Base-by-base conservation (phyloP, 495 filamentous ascomycete genomes). In the Apiosordaria backusii region DNA sequence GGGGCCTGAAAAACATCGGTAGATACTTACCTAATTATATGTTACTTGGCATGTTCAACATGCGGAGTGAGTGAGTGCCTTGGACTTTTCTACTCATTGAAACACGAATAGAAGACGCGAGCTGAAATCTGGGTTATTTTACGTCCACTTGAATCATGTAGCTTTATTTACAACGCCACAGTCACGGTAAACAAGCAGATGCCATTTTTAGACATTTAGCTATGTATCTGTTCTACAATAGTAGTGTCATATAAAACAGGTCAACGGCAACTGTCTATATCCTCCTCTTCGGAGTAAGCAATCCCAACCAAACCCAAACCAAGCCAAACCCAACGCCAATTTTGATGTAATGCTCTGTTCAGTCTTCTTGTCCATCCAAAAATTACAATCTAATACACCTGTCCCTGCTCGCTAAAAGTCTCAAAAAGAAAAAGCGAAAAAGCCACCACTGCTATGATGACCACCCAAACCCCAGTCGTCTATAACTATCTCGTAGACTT, bases 401-500 rank as follows among this genome's bases (percentile, higher is more conserved):
- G 35, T 15, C 35, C 13, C 7, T 45, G 35, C 35, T 45, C 35
- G 35, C 35, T 45, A 6, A 45, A 45, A 7, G 9, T 45, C 35
- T 45, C 35, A 45, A 45, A 45, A 45, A 9, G 9, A 2, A 7
- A 45, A 45, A 29, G n/a, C n/a, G n/a, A n/a, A 29, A 29, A 45
- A 18, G 35, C 35, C 35, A 45, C 35, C 35, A 45, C 35, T 13
- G 35, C 13, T 45, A 13, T 13, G 35, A 45, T 15, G 16, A 45
- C 5, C n/a, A n/a, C 6, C 35, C 5, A 45, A 45, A 13, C 9
- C 35, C 9, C 35, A 45, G 16, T 13, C 6, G 35, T n/a, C n/a
- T n/a, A 18, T 13, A 45, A 7, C 6, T 45, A 45, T 45, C 35
- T 45, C 13, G 35, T 15, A 7, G 25, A 63, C 61, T 67, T 65